Base-by-base conservation (phyloP, 1,284 basidiomycete genomes). In the Tilletia walkeri region DNA sequence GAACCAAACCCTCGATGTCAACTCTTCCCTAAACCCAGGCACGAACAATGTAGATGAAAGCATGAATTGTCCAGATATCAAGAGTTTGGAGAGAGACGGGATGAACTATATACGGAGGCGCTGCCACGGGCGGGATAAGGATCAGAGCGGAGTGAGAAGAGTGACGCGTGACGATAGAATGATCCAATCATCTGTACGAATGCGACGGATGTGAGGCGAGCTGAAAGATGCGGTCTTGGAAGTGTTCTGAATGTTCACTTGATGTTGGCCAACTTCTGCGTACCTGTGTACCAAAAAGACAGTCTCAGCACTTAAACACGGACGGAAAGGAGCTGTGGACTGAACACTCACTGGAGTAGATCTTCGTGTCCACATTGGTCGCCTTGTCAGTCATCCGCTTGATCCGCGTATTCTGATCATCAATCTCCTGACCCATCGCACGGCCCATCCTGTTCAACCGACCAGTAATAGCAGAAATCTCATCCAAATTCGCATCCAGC, bases 401-500 rank as follows among this genome's bases (percentile, higher is more conserved):
- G 66, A 83, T 68, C n/a, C 82, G 75, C 18, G 72, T 65, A 67
- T 83, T 83, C 70, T 81, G 80, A 36, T 73, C 75, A 53, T 80
- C 79, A 65, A 82, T 77, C 67, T 82, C 81, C 48, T 76, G 87
- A 45, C 92, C 90, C 90, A 94, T 93, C 7, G 93, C 90, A 73
- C 88, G 88, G 2, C 92, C 93, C 34, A 98, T 86, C 36, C 89
- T 89, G 85, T 94, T 95, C 76, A 99, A 87, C 68, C 91, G 87
- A 84, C 90, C 91, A 3, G 92, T 90, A 66, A 92, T 88, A 70
- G 90, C 90, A 59, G 89, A 86, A 72, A 96, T 93, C 85, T 97
- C 94, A 83, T 94, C 90, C 66, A 99, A 85, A 84, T 99, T 98
- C 75, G 89, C 89, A 79, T 98, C 95, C 34, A 98, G 83, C 83